Evolutionary conservation across 1,284 basidiomycete species (phyloP).

Genomic region (Fomes fomentarius): DNA sequence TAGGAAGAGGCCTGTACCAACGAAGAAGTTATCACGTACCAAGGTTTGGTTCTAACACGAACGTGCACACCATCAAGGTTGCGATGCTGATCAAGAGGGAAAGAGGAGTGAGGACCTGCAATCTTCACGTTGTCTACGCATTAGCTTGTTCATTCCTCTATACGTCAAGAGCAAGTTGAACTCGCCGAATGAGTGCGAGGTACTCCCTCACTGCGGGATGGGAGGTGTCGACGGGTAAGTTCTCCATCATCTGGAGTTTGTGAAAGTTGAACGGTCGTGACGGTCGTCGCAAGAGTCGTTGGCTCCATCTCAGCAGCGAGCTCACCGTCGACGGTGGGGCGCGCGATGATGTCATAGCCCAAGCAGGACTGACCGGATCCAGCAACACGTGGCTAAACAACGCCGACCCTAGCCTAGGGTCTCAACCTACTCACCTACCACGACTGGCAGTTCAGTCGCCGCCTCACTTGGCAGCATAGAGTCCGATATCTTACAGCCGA

Average conservation of each 20-base stretch:
- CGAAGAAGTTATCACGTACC: conserved; percentile 34
- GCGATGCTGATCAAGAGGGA: conserved; percentile 75
- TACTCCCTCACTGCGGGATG: conserved; percentile 37
- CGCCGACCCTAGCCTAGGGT: conserved; percentile 16
- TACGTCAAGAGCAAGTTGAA: neutral
- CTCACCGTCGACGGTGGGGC: neutral
- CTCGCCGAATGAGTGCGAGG: conserved; percentile 33
- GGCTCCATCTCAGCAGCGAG: neutral
- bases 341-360: conserved; percentile 16
- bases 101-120: conserved; percentile 80
- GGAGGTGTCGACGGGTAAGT: conserved; percentile 32
- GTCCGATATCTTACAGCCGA: too few relatives aligned
- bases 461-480: too few relatives aligned
- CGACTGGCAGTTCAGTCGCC: neutral
- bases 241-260: conserved; percentile 29
- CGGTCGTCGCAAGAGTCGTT: neutral
- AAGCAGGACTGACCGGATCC: neutral
- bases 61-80: conserved; percentile 56
- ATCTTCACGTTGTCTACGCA: conserved; percentile 39
- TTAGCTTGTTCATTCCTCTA: neutral
- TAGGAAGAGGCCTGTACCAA: neutral
- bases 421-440: neutral
- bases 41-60: conserved; percentile 59
- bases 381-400: conserved; percentile 8
- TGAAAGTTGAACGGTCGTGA: neutral